Conservation (phyloP, 345 rosid genomes). For the Linum lewisii region DNA sequence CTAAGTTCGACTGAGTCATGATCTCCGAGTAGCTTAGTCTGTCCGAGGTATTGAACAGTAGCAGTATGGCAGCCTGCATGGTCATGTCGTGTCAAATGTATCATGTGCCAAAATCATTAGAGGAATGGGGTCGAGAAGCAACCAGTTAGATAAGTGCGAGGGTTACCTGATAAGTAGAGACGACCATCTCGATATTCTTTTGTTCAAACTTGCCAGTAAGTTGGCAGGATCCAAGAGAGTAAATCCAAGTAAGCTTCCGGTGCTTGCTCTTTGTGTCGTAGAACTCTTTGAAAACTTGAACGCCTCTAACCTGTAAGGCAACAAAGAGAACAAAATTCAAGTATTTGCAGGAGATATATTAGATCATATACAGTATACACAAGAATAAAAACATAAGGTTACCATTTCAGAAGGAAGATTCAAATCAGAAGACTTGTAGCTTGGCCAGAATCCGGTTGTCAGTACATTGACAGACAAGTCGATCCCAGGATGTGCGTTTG, state of each 20-base stretch:
- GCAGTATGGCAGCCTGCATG: constrained; percentile 70
- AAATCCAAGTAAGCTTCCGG: constrained; percentile 67
- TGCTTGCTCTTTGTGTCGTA: constrained; percentile 52
- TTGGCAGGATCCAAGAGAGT: constrained; percentile 55
- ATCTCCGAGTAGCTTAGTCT: constrained; percentile 75
- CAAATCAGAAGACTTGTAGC: constrained; percentile 30
- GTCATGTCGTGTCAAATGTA: not conserved
- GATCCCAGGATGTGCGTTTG: constrained; percentile 27
- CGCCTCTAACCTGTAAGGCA: constrained; percentile 52
- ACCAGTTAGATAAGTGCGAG: not conserved
- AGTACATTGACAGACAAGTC: constrained; percentile 26
- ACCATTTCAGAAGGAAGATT: constrained; percentile 30
- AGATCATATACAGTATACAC: not conserved
- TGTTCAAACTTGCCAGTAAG: constrained; percentile 53
- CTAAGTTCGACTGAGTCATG: constrained; percentile 66
- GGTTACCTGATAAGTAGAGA: constrained; percentile 73
- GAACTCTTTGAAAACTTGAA: constrained; percentile 55
- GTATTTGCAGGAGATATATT: not conserved
- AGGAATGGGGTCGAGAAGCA: not conserved
- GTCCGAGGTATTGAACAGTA: constrained; percentile 78
- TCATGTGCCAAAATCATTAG: too few species aligned
- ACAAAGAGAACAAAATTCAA: not conserved
- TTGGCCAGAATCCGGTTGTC: constrained; percentile 32
- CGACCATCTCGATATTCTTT: constrained; percentile 52
- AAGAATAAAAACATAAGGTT: not conserved